Conservation (phyloP, 192 early-diverging fungal genomes). For the Entomortierella parvispora region DNA sequence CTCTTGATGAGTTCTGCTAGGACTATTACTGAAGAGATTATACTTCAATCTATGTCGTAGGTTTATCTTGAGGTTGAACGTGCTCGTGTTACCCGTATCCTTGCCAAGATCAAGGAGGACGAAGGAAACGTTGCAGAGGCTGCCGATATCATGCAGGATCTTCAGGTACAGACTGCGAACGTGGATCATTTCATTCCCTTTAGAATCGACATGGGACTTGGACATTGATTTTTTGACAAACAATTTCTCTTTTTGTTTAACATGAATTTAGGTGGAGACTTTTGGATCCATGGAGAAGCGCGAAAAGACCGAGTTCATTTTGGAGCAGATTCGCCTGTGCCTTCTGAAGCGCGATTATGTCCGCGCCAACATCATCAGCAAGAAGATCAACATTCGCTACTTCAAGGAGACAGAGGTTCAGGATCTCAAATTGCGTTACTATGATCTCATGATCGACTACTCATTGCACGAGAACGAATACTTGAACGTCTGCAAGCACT, state of each 20-base stretch:
- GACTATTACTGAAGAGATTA: too few species aligned
- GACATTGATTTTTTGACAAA: too few species aligned
- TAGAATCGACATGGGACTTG: too few species aligned
- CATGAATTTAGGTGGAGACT: constrained; percentile 83
- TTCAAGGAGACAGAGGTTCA: constrained; percentile 86
- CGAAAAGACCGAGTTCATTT: constrained; percentile 99
- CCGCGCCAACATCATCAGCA: constrained; percentile 92
- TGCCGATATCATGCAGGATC: constrained; percentile 94
- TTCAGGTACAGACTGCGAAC: constrained; percentile 69
- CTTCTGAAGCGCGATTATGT: constrained; percentile 94
- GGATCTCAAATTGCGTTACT: constrained; percentile 96
- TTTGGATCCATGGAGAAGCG: constrained; percentile 99
- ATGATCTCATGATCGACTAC: constrained; percentile 95
- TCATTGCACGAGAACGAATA: constrained; percentile 92
- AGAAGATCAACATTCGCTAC: constrained; percentile 95
- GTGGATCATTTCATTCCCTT: neutral
- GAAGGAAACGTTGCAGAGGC: constrained; percentile 93
- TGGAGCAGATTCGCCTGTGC: constrained; percentile 98
- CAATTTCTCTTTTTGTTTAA: neutral
- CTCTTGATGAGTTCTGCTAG: too few species aligned
- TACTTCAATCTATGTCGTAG: too few species aligned
- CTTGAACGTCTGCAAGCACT: constrained; percentile 93
- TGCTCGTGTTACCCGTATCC: constrained; percentile 90
- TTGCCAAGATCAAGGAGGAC: constrained; percentile 89
- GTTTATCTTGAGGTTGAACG: constrained; percentile 99